These are phyloP conservation scores for Penicillium frequentans DNA, from an alignment of 2,329 filamentous ascomycete species.

Conservation along the genomic window DNA sequence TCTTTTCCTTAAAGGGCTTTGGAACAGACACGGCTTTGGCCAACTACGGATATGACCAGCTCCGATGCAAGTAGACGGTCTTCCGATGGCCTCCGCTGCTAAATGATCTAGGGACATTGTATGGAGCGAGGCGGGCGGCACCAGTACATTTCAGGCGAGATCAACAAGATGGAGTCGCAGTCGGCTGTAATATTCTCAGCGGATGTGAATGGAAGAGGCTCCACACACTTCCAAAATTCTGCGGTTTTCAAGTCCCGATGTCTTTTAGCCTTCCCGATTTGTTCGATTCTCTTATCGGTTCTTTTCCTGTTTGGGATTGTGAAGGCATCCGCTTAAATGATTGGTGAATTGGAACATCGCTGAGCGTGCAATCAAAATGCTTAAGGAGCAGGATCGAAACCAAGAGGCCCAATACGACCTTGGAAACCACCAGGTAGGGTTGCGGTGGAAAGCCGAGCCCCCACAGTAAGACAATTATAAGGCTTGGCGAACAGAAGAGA, in stretches of 20 bases:
- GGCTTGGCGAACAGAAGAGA: constrained; percentile 2
- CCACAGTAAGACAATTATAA: not conserved
- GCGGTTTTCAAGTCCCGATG: not conserved
- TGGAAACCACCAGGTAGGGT: not conserved
- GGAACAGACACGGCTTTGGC: not conserved
- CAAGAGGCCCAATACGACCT: not conserved
- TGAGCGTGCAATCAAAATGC: not conserved
- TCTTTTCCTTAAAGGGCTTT: not conserved
- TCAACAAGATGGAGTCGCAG: not conserved
- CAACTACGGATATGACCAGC: not conserved
- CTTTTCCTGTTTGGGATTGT: not conserved
- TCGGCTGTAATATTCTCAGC: not conserved
- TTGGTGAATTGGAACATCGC: not conserved
- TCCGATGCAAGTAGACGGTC: not conserved
- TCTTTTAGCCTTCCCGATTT: not conserved
- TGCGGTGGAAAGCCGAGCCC: constrained; percentile 4
- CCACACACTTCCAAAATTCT: not conserved
- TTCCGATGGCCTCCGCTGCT: not conserved
- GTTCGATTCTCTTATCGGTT: not conserved
- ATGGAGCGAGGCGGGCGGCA: not conserved
- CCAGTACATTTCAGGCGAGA: not conserved
- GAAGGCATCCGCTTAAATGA: not conserved
- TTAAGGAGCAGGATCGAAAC: not conserved
- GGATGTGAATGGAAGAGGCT: not conserved
- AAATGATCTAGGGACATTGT: not conserved